Conservation (phyloP, 202 grass and related monocot genomes). For the Cymbopogon flexuosus region DNA sequence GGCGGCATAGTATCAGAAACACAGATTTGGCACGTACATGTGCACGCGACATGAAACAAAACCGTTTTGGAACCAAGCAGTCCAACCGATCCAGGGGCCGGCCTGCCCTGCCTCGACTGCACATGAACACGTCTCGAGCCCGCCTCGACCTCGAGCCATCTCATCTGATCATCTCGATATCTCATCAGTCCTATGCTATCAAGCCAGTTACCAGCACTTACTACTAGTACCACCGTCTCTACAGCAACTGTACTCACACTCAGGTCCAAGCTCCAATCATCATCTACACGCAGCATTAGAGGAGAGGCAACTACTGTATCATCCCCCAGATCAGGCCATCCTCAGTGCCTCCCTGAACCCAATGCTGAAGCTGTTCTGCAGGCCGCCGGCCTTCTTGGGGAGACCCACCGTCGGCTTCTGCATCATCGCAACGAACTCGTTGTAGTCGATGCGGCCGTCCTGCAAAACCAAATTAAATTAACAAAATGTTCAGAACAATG, state of each 20-base stretch:
- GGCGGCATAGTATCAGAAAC: background rate
- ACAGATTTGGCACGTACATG: background rate
- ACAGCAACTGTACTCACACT: background rate
- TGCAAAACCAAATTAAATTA: too few species aligned
- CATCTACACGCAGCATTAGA: background rate
- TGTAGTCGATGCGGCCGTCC: constrained; percentile 77
- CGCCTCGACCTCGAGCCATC: background rate
- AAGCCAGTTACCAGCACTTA: background rate
- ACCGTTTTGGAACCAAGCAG: background rate
- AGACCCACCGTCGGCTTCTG: constrained; percentile 64
- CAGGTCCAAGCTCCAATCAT: background rate
- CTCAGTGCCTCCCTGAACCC: constrained; percentile 73
- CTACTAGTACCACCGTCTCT: background rate
- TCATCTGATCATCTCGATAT: too few species aligned
- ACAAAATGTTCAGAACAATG: too few species aligned
- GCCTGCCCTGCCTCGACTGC: background rate
- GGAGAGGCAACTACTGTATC: too few species aligned
- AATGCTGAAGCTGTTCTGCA: constrained; percentile 79
- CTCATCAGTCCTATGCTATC: background rate
- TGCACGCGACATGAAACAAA: background rate
- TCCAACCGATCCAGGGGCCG: too few species aligned
- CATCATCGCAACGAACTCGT: constrained; percentile 91
- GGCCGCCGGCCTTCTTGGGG: constrained; percentile 48
- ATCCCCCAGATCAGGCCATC: background rate
- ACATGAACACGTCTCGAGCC: background rate